Evolutionary conservation across 768 basidiomycete genomes (phyloP).

Genomic region (Cystofilobasidium capitatum): DNA sequence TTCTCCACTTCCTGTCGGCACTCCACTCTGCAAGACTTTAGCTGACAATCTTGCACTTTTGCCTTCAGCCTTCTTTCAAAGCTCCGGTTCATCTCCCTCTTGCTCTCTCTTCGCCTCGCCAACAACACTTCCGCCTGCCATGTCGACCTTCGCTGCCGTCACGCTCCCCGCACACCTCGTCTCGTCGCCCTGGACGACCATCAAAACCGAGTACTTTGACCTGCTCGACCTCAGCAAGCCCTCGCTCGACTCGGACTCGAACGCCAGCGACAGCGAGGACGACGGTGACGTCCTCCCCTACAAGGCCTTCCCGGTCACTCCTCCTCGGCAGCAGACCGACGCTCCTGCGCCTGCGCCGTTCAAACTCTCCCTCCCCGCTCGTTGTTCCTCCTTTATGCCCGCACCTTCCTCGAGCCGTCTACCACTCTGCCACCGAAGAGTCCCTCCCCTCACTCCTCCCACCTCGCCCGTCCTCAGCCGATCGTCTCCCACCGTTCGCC

Average conservation of each 20-base stretch:
- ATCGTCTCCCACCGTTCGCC: not conserved
- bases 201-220: not conserved
- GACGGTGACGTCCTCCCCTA: not conserved
- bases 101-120: too few relatives aligned
- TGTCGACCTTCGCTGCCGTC: not conserved
- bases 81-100: too few relatives aligned
- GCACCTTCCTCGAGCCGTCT: too few relatives aligned
- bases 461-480: too few relatives aligned
- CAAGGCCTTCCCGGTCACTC: not conserved
- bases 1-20: too few relatives aligned
- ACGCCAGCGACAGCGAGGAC: not conserved
- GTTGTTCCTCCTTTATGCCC: not conserved
- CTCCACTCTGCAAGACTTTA: too few relatives aligned
- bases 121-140: too few relatives aligned
- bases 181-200: not conserved
- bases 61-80: too few relatives aligned
- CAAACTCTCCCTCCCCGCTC: not conserved
- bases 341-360: not conserved
- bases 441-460: not conserved
- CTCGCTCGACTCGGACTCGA: not conserved
- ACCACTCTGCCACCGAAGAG: too few relatives aligned
- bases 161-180: not conserved
- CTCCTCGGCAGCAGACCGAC: not conserved
- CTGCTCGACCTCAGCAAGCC: not conserved
- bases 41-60: too few relatives aligned